Base-by-base conservation (phyloP, 1,139 yeast genomes). In the Sugiyamaella japonica region DNA sequence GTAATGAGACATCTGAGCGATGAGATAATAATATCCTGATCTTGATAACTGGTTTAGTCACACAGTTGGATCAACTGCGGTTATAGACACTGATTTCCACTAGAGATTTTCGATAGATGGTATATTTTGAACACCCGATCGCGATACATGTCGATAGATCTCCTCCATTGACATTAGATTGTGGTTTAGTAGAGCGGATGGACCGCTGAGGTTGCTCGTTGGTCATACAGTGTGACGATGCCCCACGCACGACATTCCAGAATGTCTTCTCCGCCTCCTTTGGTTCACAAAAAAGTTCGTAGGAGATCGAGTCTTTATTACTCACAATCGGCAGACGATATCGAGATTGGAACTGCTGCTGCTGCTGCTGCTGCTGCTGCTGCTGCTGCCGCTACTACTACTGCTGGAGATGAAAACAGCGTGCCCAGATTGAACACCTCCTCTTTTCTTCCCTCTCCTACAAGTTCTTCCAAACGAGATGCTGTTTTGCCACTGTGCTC, bases 291-390 rank as follows among this genome's bases (percentile, higher is more conserved):
- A 37, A 45, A 46, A 41, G 48, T 53, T 8, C 52, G 62, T 7
- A 48, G 63, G 13, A 40, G 63, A 34, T 60, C 63, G 7, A 59
- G 61, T 37, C 47, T 60, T 7, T 56, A 56, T 48, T 53, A 55
- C 41, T 52, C 62, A 0, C 57, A 55, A 38, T 50, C 59, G 3
- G 61, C 59, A 16, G 29, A 48, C 20, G 53, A 52, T 32, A 43
- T 41, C 12, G 17, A 3, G 25, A 29, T 3, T 10, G 7, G 43
- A 42, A n/a, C 49, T 13, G 31, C 45, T 15, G 12, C 25, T 20
- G 25, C 25, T 20, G 39, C 9, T 13, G 29, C 20, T 6, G 34
- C 28, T 9, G 17, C 20, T 15, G 32, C 40, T 16, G 4, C 13
- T 32, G 7, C 13, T 32, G 4, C 48, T 4, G 15, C 25, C 6